These are phyloP conservation scores for Saccharomycopsis fibuligera DNA, from an alignment of 805 yeast genomes.

Conservation along the genomic window DNA sequence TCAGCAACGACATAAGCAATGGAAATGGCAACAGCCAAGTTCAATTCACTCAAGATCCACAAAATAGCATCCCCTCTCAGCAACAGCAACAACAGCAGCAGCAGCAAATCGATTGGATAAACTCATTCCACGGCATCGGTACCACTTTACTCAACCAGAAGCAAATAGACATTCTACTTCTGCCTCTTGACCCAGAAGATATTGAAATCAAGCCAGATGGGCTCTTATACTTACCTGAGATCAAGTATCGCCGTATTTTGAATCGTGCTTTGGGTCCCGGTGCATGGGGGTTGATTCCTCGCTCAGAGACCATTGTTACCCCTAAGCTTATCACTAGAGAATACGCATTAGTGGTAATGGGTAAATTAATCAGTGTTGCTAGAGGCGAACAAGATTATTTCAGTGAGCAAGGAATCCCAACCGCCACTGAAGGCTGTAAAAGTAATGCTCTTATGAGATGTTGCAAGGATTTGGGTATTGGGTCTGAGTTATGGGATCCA, in stretches of 20 bases:
- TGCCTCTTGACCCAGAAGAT: conserved; percentile 60
- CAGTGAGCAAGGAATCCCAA: conserved; percentile 78
- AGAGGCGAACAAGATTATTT: conserved; percentile 95
- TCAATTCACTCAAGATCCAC: too few species aligned
- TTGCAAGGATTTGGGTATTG: conserved; percentile 94
- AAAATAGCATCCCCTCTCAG: too few species aligned
- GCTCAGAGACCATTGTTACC: conserved; percentile 78
- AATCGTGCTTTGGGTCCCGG: conserved; percentile 97
- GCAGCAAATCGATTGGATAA: conserved; percentile 61
- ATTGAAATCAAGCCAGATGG: conserved; percentile 97
- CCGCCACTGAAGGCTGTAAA: conserved; percentile 96
- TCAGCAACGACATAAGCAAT: not conserved
- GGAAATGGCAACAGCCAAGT: not conserved
- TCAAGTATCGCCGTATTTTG: conserved; percentile 84
- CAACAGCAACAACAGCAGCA: not conserved
- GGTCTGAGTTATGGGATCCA: conserved; percentile 97
- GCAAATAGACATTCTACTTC: conserved; percentile 52
- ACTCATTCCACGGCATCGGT: conserved; percentile 83
- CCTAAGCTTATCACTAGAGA: conserved; percentile 77
- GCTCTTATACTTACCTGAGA: conserved; percentile 84
- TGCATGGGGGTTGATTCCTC: conserved; percentile 96
- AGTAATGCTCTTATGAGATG: conserved; percentile 96
- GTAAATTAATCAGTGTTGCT: conserved; percentile 83
- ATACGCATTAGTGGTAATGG: conserved; percentile 80
- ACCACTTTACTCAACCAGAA: conserved; percentile 63